These are phyloP conservation scores for Salix udensis DNA, from an alignment of 345 rosid species.

Conservation along the genomic window DNA sequence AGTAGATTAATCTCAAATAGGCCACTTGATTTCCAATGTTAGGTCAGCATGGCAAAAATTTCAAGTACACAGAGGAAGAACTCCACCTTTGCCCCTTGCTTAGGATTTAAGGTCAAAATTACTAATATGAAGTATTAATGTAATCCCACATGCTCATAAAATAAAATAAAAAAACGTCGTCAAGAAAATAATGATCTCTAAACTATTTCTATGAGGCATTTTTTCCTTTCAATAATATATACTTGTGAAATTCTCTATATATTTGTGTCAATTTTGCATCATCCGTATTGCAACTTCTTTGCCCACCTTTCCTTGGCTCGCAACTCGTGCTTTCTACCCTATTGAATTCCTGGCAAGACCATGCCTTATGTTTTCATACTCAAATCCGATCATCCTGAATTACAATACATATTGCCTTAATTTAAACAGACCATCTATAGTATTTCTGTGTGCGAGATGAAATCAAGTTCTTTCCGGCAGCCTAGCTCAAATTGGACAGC, in stretches of 20 bases:
- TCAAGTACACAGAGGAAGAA: too few relatives aligned
- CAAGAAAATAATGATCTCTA: background rate
- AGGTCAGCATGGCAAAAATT: too few relatives aligned
- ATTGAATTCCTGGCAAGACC: background rate
- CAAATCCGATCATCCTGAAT: background rate
- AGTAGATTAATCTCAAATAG: too few relatives aligned
- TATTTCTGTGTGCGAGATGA: constrained; percentile 2
- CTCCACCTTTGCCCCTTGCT: too few relatives aligned
- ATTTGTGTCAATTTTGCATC: background rate
- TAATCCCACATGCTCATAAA: too few relatives aligned
- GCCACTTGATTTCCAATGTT: too few relatives aligned
- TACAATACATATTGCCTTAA: background rate
- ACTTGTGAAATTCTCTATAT: background rate
- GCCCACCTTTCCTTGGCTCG: constrained; percentile 1
- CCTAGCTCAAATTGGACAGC: constrained; percentile 33
- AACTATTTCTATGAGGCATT: background rate
- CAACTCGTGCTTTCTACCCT: background rate
- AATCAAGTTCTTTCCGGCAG: constrained; percentile 1
- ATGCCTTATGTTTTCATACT: background rate
- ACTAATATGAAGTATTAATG: too few relatives aligned
- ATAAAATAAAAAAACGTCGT: too few relatives aligned
- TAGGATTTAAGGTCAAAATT: too few relatives aligned
- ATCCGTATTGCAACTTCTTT: background rate
- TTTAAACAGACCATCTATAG: background rate
- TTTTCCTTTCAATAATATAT: background rate